Evolutionary conservation across 2,329 filamentous ascomycete genomes (phyloP).

Genomic region (Metarhizium anisopliae): DNA sequence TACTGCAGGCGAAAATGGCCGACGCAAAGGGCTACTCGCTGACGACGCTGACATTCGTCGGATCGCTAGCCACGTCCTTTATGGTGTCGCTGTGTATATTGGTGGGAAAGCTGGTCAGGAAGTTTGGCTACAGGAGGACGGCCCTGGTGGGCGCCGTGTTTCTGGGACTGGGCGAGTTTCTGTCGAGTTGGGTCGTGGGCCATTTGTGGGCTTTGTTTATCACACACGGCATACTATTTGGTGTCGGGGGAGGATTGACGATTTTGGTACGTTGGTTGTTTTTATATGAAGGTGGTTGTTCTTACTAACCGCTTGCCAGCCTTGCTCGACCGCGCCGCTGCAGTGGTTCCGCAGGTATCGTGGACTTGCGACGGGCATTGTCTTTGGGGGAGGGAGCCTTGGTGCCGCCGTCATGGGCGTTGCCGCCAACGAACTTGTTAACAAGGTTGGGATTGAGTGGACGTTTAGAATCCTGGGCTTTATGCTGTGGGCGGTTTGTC

Average conservation of each 20-base stretch:
- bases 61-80: conserved; percentile 18
- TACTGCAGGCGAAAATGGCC: conserved; percentile 16
- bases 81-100: conserved; percentile 18
- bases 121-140: conserved; percentile 13
- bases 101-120: conserved; percentile 14
- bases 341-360: conserved; percentile 17
- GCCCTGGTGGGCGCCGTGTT: conserved; percentile 15
- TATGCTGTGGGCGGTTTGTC: conserved; percentile 18
- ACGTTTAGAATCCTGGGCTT: conserved; percentile 18
- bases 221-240: conserved; percentile 18
- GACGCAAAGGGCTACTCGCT: conserved; percentile 12
- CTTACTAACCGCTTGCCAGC: conserved; percentile 7
- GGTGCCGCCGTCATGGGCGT: conserved; percentile 19
- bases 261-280: conserved; percentile 12
- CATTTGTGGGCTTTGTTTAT: conserved; percentile 15
- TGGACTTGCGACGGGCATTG: conserved; percentile 18
- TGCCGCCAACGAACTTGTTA: conserved; percentile 13
- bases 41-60: conserved; percentile 18
- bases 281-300: too few relatives aligned
- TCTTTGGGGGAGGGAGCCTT: conserved; percentile 18
- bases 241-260: conserved; percentile 16
- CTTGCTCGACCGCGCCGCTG: conserved; percentile 17
- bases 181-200: conserved; percentile 16
- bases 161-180: conserved; percentile 17
- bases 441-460: conserved; percentile 15